Conservation (phyloP, 257 asterid genomes). For the Nicotiana undulata region DNA sequence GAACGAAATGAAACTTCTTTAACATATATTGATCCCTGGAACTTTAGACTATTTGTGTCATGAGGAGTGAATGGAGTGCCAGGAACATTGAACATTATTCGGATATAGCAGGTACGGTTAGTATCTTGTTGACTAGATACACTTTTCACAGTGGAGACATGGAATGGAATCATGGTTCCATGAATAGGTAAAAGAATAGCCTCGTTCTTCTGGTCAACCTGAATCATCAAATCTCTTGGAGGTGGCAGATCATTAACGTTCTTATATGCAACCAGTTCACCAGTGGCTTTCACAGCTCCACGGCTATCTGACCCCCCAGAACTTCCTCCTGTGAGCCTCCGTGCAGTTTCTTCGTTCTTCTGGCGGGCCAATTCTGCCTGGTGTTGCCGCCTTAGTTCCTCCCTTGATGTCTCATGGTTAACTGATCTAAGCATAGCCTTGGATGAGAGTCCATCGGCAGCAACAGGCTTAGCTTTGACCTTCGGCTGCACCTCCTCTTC, state of each 20-base stretch:
- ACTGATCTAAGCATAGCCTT: constrained; percentile 28
- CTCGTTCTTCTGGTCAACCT: constrained; percentile 24
- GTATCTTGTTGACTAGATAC: constrained; percentile 26
- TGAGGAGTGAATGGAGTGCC: constrained; percentile 16
- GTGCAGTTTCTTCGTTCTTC: constrained; percentile 25
- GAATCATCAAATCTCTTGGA: constrained; percentile 26
- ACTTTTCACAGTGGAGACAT: constrained; percentile 18
- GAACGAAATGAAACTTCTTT: constrained; percentile 23
- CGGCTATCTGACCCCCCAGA: constrained; percentile 18
- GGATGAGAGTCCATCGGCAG: constrained; percentile 10
- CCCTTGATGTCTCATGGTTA: constrained; percentile 25
- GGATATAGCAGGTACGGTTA: constrained; percentile 23
- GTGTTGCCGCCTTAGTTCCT: constrained; percentile 26
- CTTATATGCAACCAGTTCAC: constrained; percentile 24
- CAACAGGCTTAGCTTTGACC: constrained; percentile 10
- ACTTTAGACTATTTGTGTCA: constrained; percentile 17
- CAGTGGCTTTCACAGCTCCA: constrained; percentile 20
- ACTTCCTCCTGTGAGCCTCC: constrained; percentile 22
- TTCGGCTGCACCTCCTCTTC: constrained; percentile 16
- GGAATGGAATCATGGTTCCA: constrained; percentile 25
- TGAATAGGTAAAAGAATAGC: constrained; percentile 18
- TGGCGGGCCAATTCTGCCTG: constrained; percentile 29
- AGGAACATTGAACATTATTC: constrained; percentile 19
- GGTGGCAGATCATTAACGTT: constrained; percentile 25
- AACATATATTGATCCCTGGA: constrained; percentile 21